Percentiles rank a stretch among this genome's conserved stretches.
These are phyloP conservation scores for Colletotrichum lentis DNA, from an alignment of 2,329 filamentous ascomycete species.

Conservation along the genomic window DNA sequence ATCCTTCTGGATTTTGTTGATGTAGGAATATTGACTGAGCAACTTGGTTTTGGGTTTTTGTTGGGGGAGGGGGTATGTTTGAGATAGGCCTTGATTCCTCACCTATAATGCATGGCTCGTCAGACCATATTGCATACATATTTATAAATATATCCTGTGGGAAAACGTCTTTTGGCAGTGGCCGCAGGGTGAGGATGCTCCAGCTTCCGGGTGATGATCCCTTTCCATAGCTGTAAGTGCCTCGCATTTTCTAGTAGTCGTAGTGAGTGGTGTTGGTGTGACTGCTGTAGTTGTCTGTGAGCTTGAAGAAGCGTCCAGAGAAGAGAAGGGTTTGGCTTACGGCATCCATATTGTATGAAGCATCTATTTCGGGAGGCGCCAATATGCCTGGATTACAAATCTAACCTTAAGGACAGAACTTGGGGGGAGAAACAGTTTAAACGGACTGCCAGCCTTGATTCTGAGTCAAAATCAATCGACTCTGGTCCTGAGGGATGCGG, in stretches of 20 bases:
- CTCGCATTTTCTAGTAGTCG: too few relatives aligned
- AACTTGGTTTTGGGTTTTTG: not conserved
- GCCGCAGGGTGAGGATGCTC: not conserved
- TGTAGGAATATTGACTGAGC: constrained; percentile 15
- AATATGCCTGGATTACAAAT: not conserved
- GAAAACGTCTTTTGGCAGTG: too few relatives aligned
- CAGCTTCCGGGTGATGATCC: not conserved
- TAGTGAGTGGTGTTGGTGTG: too few relatives aligned
- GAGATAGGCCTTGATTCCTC: constrained; percentile 4
- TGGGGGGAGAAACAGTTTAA: not conserved
- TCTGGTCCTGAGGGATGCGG: not conserved
- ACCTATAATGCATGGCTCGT: constrained; percentile 32
- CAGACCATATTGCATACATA: not conserved
- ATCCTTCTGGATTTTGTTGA: not conserved
- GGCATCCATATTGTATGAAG: not conserved
- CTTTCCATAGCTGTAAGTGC: too few relatives aligned
- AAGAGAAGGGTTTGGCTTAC: not conserved
- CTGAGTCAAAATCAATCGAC: not conserved
- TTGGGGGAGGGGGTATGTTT: too few relatives aligned
- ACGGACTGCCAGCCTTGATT: not conserved
- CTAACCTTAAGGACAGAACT: too few relatives aligned
- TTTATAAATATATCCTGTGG: too few relatives aligned
- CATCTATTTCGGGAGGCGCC: not conserved
- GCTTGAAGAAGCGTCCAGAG: too few relatives aligned
- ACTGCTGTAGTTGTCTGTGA: too few relatives aligned